phyloP scores from a whole-genome alignment of 1,284 basidiomycete genomes.

The Trichosporon ovoides region DNA sequence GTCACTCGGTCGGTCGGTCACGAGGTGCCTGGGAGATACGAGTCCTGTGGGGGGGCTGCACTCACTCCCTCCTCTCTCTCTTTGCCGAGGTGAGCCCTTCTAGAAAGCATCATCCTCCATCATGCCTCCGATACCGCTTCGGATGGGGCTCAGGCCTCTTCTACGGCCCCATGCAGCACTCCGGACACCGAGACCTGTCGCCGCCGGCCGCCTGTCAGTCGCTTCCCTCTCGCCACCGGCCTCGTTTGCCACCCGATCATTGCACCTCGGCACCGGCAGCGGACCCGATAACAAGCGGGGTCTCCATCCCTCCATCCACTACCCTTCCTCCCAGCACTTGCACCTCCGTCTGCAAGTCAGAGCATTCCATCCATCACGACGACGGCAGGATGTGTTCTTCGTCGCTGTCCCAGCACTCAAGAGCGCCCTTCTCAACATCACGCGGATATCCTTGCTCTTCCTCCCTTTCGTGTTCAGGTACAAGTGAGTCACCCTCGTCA shows the following conservation, averaged over 20 bases:
- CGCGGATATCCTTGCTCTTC: constrained; percentile 49
- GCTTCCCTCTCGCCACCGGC: background rate
- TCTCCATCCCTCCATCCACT: background rate
- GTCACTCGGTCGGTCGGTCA: background rate
- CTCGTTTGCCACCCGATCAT: background rate
- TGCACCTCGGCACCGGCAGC: background rate
- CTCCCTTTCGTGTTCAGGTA: constrained; percentile 53
- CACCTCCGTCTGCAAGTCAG: constrained; percentile 2
- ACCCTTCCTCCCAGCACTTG: background rate
- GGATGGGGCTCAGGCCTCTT: background rate
- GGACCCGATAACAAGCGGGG: background rate
- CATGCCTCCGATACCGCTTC: background rate
- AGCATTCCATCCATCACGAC: constrained; percentile 40
- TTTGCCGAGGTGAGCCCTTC: background rate
- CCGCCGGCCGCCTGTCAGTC: background rate
- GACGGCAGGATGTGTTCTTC: constrained; percentile 51
- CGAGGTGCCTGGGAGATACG: background rate
- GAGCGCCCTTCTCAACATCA: constrained; percentile 46
- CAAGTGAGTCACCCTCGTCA: constrained; percentile 36
- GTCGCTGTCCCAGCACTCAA: constrained; percentile 51
- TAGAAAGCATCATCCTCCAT: background rate
- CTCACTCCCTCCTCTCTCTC: too few relatives aligned
- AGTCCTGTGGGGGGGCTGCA: too few relatives aligned
- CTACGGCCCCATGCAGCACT: background rate
- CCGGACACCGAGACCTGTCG: background rate